Base-by-base conservation (phyloP, 192 early-diverging fungal genomes). In the Glomus cerebriforme region DNA sequence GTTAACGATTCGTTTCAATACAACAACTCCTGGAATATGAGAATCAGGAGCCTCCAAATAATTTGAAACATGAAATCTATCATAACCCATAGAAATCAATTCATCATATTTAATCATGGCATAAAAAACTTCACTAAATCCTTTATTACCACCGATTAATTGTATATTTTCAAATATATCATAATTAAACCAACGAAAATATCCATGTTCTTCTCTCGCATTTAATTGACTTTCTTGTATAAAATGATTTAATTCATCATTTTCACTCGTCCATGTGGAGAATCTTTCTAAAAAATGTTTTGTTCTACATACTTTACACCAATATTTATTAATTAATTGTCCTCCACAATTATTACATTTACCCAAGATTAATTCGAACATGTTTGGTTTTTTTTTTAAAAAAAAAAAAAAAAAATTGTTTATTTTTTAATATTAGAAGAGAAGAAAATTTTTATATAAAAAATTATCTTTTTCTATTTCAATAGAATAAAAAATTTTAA, bases 191-290 rank as follows among this genome's bases (percentile, higher is more conserved):
- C 69, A 72, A 15, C 24, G 12, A 43, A 72, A 15, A 39, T 32
- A 26, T 71, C 32, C 32, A 32, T 71, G 27, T 3, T 19, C 32
- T 32, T 45, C 32, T 5, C 17, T 71, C 4, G 69, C 69, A 12
- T 45, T 22, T 39, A 71, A 39, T 45, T 72, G 34, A 10, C 29
- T 72, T 43, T 45, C 69, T 72, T 72, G 34, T 10, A 72, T 72
- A 12, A 72, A 45, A 34, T 72, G 3, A 24, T 39, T 12, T 7
- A 72, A 22, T 24, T 43, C 69, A 7, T 72, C 34, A 72, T 72
- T 26, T 34, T n/a, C 69, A 72, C 69, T 72, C 2, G 69, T 71
- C 39, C 69, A 71, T 24, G 24, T 31, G 4, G 32, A 12, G 17
- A 71, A 71, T 37, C 32, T 26, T 39, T 71, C 37, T 43, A 24